Conservation (phyloP, 192 early-diverging fungal genomes). For the Rhizophagus prolifer region DNA sequence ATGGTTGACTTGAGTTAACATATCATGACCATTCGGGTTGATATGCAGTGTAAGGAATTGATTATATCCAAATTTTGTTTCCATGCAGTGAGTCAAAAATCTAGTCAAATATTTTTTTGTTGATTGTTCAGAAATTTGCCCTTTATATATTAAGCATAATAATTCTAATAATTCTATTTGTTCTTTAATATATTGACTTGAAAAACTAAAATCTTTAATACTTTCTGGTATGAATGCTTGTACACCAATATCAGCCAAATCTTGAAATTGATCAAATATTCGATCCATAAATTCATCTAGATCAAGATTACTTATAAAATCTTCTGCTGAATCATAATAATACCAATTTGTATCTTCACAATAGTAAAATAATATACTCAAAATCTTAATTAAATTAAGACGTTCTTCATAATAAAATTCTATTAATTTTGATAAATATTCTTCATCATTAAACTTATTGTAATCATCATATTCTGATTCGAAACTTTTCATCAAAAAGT, state of each 20-base stretch:
- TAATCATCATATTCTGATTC: slow-evolving; percentile 14
- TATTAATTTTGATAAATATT: background rate
- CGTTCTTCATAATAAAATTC: slow-evolving; percentile 16
- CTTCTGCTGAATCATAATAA: slow-evolving; percentile 8
- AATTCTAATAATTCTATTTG: slow-evolving; percentile 18
- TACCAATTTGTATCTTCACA: background rate
- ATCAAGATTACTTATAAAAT: background rate
- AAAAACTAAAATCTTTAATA: background rate
- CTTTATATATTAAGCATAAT: slow-evolving; percentile 1
- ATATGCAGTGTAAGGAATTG: background rate
- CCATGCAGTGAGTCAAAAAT: background rate
- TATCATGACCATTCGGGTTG: background rate
- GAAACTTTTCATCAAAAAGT: slow-evolving; percentile 1
- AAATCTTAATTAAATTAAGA: slow-evolving; percentile 11
- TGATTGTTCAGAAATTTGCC: background rate
- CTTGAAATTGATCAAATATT: slow-evolving; percentile 18
- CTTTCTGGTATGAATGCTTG: slow-evolving; percentile 1
- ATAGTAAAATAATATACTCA: slow-evolving; percentile 1
- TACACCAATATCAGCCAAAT: background rate
- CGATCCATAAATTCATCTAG: background rate
- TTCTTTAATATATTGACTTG: slow-evolving; percentile 13
- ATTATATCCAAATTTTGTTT: slow-evolving; percentile 17
- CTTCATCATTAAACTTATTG: background rate
- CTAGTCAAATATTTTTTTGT: background rate
- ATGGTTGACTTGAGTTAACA: slow-evolving; percentile 1